A percentile compares a stretch with the other conserved stretches of the same genome.
Evolutionary conservation across 352 stramenopile genomes (phyloP).

Genomic region (Poterioochromonas sp.): DNA sequence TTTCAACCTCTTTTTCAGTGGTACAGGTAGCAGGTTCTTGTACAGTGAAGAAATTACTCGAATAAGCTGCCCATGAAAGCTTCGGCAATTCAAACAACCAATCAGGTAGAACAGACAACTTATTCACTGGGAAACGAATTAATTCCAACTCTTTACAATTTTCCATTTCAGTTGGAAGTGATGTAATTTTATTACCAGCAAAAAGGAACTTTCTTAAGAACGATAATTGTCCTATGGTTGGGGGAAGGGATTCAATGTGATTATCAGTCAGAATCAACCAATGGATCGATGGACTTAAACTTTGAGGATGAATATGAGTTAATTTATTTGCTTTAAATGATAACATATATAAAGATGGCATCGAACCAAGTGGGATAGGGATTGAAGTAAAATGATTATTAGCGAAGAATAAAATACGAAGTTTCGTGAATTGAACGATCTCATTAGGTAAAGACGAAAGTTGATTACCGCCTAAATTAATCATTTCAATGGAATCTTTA

Average conservation of each 20-base stretch:
- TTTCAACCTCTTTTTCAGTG: neutral
- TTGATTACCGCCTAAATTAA: slow-evolving; percentile 26
- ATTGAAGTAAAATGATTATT: neutral
- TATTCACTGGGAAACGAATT: slow-evolving; percentile 14
- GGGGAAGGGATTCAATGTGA: neutral
- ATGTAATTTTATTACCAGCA: slow-evolving; percentile 8
- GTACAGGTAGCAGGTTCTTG: neutral
- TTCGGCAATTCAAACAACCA: slow-evolving; percentile 25
- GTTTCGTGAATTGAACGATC: neutral
- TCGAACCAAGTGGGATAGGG: neutral
- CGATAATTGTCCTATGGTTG: neutral
- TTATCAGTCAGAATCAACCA: slow-evolving; percentile 33
- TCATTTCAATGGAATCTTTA: neutral
- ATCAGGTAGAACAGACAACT: neutral
- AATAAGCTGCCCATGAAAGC: slow-evolving; percentile 10
- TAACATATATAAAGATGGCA: slow-evolving; percentile 12
- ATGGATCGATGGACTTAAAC: neutral
- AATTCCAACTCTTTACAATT: slow-evolving; percentile 7
- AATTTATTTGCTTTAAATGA: slow-evolving; percentile 22
- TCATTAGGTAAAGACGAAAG: slow-evolving; percentile 3
- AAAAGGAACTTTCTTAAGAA: neutral
- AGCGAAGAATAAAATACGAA: slow-evolving; percentile 18
- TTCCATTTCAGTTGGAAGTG: neutral
- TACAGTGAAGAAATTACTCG: neutral
- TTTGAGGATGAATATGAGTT: neutral